A percentile compares a stretch with the other conserved stretches of the same genome.
phyloP scores from a whole-genome alignment of 2,329 filamentous ascomycete species.

The Fusarium brevicatenulatum region DNA sequence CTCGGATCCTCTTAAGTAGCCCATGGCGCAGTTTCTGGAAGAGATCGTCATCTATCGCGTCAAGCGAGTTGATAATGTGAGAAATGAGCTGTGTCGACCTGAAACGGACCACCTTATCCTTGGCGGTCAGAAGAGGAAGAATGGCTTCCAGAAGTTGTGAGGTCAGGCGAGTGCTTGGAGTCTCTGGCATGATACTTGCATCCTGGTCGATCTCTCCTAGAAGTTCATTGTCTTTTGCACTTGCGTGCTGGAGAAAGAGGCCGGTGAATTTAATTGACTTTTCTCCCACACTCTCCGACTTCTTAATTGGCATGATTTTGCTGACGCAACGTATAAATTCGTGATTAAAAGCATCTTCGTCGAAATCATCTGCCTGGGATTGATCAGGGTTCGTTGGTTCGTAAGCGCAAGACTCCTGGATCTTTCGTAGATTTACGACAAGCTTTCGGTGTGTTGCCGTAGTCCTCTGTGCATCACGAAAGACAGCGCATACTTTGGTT shows the following conservation, averaged over 20 bases:
- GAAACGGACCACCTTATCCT: constrained; percentile 93
- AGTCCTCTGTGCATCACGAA: constrained; percentile 85
- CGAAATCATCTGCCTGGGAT: constrained; percentile 71
- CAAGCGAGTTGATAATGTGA: constrained; percentile 91
- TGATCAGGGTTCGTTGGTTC: constrained; percentile 66
- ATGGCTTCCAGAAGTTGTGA: constrained; percentile 77
- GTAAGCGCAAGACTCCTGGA: constrained; percentile 86
- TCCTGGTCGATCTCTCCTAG: constrained; percentile 73
- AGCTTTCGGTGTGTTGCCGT: constrained; percentile 92
- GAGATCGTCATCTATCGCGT: constrained; percentile 90
- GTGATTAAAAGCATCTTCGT: constrained; percentile 86
- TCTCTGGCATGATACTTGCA: constrained; percentile 78
- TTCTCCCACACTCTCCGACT: constrained; percentile 89
- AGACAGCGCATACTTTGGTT: constrained; percentile 76
- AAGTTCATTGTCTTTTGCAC: constrained; percentile 76
- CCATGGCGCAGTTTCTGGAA: constrained; percentile 84
- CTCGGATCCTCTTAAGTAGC: constrained; percentile 84
- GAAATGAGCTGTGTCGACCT: constrained; percentile 89
- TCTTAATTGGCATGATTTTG: constrained; percentile 86
- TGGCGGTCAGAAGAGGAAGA: constrained; percentile 80
- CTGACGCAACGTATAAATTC: constrained; percentile 87
- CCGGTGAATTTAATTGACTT: constrained; percentile 86
- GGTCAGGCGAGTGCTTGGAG: constrained; percentile 83
- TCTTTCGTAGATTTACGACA: constrained; percentile 85
- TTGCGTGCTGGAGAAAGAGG: constrained; percentile 81